phyloP scores from a whole-genome alignment of 352 stramenopile genomes.

The Globisporangium middletonii region DNA sequence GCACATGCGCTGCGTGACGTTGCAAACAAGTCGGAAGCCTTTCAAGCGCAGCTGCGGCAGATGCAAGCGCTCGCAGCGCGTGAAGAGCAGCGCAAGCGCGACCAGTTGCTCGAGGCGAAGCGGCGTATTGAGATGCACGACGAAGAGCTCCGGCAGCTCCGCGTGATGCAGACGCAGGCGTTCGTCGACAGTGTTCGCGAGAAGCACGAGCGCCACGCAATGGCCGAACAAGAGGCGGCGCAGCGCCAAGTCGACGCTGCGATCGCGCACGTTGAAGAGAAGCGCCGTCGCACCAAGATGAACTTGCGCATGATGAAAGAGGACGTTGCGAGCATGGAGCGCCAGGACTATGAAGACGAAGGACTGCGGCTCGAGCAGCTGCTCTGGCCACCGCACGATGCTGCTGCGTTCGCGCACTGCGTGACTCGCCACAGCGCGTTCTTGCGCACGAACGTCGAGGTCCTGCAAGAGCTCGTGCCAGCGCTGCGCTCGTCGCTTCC shows the following conservation, averaged over 20 bases:
- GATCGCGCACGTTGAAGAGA: slow-evolving; percentile 19
- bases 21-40: slow-evolving; percentile 21
- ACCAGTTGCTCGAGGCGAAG: slow-evolving; percentile 41
- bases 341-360: slow-evolving; percentile 45
- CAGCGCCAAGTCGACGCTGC: slow-evolving; percentile 12
- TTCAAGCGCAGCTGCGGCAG: slow-evolving; percentile 23
- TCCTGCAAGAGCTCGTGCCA: slow-evolving; percentile 31
- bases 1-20: slow-evolving; percentile 12
- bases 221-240: slow-evolving; percentile 34
- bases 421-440: slow-evolving; percentile 25
- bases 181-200: slow-evolving; percentile 25
- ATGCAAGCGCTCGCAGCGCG: slow-evolving; percentile 41
- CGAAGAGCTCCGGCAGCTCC: slow-evolving; percentile 49
- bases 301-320: slow-evolving; percentile 56
- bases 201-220: slow-evolving; percentile 36
- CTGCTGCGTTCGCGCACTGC: slow-evolving; percentile 22
- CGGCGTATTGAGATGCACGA: slow-evolving; percentile 55
- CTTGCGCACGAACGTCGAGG: slow-evolving; percentile 33
- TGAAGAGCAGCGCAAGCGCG: slow-evolving; percentile 23
- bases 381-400: slow-evolving; percentile 37
- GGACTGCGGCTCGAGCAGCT: slow-evolving; percentile 38
- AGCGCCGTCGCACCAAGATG: slow-evolving; percentile 25
- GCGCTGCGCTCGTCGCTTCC: slow-evolving; percentile 10
- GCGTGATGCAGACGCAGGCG: slow-evolving; percentile 27
- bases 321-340: slow-evolving; percentile 41